A percentile compares a stretch with the other conserved stretches of the same genome.
Evolutionary conservation across 768 basidiomycete species (phyloP).

Genomic region (Pisolithus tinctorius): DNA sequence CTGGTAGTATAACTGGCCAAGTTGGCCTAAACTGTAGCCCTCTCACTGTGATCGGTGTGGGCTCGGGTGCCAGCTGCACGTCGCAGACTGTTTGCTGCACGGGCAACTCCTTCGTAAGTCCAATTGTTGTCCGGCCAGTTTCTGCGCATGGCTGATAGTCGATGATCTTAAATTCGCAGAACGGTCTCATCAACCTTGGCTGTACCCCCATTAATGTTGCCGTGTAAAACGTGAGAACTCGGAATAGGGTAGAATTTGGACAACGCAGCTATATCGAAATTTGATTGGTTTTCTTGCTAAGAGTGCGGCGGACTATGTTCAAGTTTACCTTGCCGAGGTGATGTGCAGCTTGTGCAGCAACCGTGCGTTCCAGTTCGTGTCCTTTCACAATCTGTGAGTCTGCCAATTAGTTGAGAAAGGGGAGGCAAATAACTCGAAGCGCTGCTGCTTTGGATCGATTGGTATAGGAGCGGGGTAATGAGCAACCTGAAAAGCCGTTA

Average conservation of each 20-base stretch:
- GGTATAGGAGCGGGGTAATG: no score
- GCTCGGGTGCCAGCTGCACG: constrained; percentile 8
- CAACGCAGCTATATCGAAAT: no score
- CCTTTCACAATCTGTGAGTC: no score
- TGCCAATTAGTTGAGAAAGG: no score
- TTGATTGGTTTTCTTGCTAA: no score
- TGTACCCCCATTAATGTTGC: not conserved
- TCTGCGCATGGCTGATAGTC: not conserved
- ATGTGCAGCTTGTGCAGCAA: no score
- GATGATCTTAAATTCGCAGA: not conserved
- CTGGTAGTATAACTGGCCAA: constrained; percentile 11
- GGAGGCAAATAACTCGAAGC: no score
- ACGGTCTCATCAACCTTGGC: not conserved
- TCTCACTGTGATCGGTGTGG: constrained; percentile 16
- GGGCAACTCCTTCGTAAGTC: not conserved
- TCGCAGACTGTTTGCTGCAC: not conserved
- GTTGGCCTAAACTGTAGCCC: constrained; percentile 20
- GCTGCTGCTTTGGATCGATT: no score
- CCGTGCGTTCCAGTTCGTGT: no score
- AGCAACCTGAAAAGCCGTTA: no score
- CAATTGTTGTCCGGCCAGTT: not conserved
- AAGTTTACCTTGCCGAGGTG: no score
- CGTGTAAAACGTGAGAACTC: not conserved
- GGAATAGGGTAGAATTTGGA: not conserved
- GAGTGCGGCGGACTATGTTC: no score